Percentiles rank a stretch among this genome's conserved stretches.
Evolutionary conservation across 1,284 basidiomycete genomes (phyloP).

Genomic region (Rugosomyces carneus): DNA sequence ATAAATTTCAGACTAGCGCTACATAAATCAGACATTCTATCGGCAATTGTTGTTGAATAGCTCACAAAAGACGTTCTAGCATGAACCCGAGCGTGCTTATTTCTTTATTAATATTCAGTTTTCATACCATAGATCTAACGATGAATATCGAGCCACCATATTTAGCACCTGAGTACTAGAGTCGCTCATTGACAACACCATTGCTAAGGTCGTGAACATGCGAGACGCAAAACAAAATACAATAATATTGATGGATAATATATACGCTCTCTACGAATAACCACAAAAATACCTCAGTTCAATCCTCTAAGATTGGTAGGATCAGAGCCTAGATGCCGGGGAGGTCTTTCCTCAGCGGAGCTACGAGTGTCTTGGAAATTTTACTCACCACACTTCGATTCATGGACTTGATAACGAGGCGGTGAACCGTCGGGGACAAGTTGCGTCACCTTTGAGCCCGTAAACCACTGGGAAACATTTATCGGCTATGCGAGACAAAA

Average conservation of each 20-base stretch:
- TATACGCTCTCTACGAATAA: not conserved
- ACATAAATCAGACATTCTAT: not conserved
- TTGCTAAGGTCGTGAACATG: too few relatives aligned
- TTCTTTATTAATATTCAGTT: too few relatives aligned
- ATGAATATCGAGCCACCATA: too few relatives aligned
- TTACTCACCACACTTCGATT: conserved; percentile 10
- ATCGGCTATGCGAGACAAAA: not conserved
- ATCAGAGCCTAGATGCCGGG: not conserved
- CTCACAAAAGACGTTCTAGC: too few relatives aligned
- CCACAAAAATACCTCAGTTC: not conserved
- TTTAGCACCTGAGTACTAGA: too few relatives aligned
- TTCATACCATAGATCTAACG: too few relatives aligned
- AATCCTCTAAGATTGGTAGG: conserved; percentile 7
- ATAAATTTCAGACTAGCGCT: not conserved
- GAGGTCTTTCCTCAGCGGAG: too few relatives aligned
- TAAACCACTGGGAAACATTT: conserved; percentile 9
- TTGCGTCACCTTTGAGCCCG: conserved; percentile 6
- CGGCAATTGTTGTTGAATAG: too few relatives aligned
- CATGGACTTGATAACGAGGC: conserved; percentile 10
- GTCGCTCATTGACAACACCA: too few relatives aligned
- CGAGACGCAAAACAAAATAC: too few relatives aligned
- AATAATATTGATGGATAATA: too few relatives aligned
- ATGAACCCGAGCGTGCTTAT: too few relatives aligned
- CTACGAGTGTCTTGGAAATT: not conserved
- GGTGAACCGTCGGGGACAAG: conserved; percentile 6